phyloP scores from a whole-genome alignment of 192 early-diverging fungal species.

The Linnemannia elongata region DNA sequence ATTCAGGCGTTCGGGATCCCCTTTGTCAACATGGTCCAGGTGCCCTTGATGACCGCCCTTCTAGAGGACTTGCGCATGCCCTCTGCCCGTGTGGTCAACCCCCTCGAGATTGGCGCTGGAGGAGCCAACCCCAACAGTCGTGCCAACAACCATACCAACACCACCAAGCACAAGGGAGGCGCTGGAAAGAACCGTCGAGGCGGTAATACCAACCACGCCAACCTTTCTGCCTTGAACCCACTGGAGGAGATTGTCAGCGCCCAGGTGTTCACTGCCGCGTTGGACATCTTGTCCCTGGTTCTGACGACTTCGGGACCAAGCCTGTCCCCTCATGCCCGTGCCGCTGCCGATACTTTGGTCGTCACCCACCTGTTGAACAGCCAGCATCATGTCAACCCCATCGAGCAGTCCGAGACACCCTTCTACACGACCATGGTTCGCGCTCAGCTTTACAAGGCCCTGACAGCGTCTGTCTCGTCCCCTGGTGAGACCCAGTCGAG shows the following conservation, averaged over 20 bases:
- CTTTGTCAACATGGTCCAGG: slow-evolving; percentile 60
- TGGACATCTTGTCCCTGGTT: slow-evolving; percentile 35
- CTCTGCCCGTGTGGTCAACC: slow-evolving; percentile 33
- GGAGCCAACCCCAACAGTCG: slow-evolving; percentile 39
- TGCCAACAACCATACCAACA: slow-evolving; percentile 48
- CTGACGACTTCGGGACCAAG: slow-evolving; percentile 46
- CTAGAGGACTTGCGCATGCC: slow-evolving; percentile 60
- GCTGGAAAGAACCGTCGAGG: slow-evolving; percentile 52
- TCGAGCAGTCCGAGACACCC: slow-evolving; percentile 39
- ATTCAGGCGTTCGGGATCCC: slow-evolving; percentile 62
- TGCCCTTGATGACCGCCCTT: slow-evolving; percentile 53
- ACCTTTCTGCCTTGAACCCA: slow-evolving; percentile 10
- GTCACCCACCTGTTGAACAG: slow-evolving; percentile 50
- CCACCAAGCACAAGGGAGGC: slow-evolving; percentile 44
- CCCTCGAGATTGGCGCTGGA: slow-evolving; percentile 41
- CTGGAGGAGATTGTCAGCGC: slow-evolving; percentile 45
- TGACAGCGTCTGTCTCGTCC: slow-evolving; percentile 39
- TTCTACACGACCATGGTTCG: slow-evolving; percentile 42
- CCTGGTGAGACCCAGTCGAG: slow-evolving; percentile 52
- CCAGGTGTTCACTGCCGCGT: slow-evolving; percentile 33
- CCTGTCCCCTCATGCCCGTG: slow-evolving; percentile 39
- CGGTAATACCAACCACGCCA: slow-evolving; percentile 15
- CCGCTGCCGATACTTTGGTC: slow-evolving; percentile 46
- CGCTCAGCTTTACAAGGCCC: slow-evolving; percentile 41
- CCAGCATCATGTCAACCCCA: slow-evolving; percentile 49